These are phyloP conservation scores for Fistulifera pelliculosa DNA, from an alignment of 108 stramenopile species.

Conservation along the genomic window DNA sequence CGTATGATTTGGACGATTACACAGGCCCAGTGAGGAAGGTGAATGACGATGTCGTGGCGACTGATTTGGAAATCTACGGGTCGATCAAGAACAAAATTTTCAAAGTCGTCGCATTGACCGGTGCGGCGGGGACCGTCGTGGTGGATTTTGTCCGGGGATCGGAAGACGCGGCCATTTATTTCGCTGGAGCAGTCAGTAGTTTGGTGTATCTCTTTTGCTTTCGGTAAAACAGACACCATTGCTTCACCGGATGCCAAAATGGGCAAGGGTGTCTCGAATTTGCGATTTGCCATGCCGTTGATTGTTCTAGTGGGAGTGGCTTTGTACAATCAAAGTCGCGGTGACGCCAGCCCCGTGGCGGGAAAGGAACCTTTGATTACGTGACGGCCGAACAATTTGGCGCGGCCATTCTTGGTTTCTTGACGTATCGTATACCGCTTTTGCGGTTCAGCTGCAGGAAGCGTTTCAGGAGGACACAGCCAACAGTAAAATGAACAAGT, in stretches of 20 bases:
- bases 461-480: conserved; percentile 18
- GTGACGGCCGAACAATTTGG: conserved; percentile 70
- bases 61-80: conserved; percentile 39
- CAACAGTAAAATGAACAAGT: conserved; percentile 5
- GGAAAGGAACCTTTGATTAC: conserved; percentile 8
- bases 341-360: conserved; percentile 30
- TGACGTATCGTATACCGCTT: conserved; percentile 77
- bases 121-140: conserved; percentile 42
- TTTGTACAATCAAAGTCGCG: conserved; percentile 37
- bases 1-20: conserved; percentile 28
- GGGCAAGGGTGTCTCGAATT: conserved; percentile 46
- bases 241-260: conserved; percentile 33
- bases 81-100: conserved; percentile 47
- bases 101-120: conserved; percentile 42
- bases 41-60: conserved; percentile 33
- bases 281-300: conserved; percentile 61
- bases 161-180: conserved; percentile 54
- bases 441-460: conserved; percentile 54
- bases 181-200: conserved; percentile 51
- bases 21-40: conserved; percentile 41
- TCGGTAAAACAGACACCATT: conserved; percentile 73
- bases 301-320: conserved; percentile 59
- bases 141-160: conserved; percentile 38
- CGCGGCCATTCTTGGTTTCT: conserved; percentile 67
- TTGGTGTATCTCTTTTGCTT: conserved; percentile 63